Evolutionary conservation across 2,329 filamentous ascomycete species (phyloP).

Genomic region (Microdochium bolleyi): DNA sequence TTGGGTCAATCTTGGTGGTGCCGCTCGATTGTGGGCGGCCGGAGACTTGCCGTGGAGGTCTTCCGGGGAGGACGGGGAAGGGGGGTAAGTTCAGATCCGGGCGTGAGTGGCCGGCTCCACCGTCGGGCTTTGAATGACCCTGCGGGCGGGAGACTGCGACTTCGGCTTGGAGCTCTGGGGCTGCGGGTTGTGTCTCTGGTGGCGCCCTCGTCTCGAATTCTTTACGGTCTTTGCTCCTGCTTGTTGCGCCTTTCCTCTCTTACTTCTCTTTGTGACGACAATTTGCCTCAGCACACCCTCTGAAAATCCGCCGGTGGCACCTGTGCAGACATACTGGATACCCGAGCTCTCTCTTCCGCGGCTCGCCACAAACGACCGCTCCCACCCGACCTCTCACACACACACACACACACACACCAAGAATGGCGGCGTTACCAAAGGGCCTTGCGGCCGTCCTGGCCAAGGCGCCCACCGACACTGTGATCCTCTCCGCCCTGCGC

Average conservation of each 20-base stretch:
- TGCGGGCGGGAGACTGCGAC: background rate
- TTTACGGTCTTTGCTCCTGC: background rate
- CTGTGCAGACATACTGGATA: background rate
- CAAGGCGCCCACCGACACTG: slow-evolving; percentile 73
- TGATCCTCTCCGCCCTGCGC: slow-evolving; percentile 84
- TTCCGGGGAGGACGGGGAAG: background rate
- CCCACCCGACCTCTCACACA: background rate
- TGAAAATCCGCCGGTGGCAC: too few species aligned
- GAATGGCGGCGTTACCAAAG: slow-evolving; percentile 36
- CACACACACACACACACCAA: background rate
- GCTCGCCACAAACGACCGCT: background rate
- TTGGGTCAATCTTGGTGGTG: too few species aligned
- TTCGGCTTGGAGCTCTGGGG: background rate
- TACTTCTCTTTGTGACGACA: background rate
- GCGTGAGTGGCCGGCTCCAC: background rate
- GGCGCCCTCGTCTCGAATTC: background rate
- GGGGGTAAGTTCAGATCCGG: background rate
- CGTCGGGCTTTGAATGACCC: background rate
- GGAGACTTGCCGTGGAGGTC: background rate
- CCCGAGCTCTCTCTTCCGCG: too few species aligned
- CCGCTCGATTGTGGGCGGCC: too few species aligned
- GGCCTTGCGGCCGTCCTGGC: slow-evolving; percentile 70
- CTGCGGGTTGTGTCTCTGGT: background rate
- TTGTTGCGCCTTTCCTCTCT: too few species aligned
- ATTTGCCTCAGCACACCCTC: too few species aligned